Conservation (phyloP, 768 basidiomycete genomes). For the Lactarius hatsudake region DNA sequence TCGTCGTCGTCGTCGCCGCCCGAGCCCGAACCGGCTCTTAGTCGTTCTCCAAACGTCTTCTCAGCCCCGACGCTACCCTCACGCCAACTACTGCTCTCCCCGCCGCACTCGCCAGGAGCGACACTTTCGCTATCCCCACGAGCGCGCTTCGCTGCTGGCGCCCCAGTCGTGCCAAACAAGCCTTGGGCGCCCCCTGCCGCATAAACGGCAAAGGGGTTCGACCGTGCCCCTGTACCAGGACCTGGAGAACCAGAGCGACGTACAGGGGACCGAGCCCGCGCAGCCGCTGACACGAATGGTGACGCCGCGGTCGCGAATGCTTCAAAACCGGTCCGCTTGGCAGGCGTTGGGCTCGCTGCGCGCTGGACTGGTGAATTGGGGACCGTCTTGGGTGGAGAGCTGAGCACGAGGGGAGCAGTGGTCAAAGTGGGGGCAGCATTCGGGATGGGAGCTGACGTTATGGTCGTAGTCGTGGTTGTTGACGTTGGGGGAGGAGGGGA, state of each 20-base stretch:
- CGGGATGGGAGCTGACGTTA: conserved; percentile 10
- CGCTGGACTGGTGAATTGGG: conserved; percentile 23
- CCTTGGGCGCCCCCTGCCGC: conserved; percentile 47
- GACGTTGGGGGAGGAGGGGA: conserved; percentile 32
- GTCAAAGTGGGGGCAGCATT: conserved; percentile 12
- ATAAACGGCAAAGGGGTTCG: conserved; percentile 40
- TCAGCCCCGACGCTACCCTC: conserved; percentile 12
- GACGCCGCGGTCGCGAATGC: conserved; percentile 51
- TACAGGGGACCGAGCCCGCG: conserved; percentile 54
- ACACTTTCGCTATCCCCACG: conserved; percentile 34
- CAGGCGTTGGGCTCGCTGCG: conserved; percentile 34
- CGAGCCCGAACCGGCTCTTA: conserved; percentile 47
- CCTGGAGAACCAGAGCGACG: conserved; percentile 38
- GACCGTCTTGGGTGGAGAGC: conserved; percentile 22
- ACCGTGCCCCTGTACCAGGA: conserved; percentile 52
- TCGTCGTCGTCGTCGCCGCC: conserved; percentile 55
- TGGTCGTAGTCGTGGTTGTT: conserved; percentile 29
- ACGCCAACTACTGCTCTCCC: conserved; percentile 28
- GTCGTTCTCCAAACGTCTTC: conserved; percentile 57
- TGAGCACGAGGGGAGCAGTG: conserved; percentile 11
- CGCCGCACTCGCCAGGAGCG: conserved; percentile 18
- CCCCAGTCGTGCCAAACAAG: conserved; percentile 37
- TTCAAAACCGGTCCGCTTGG: conserved; percentile 56
- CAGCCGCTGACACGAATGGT: conserved; percentile 53
- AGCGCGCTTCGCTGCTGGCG: conserved; percentile 53